Conservation (phyloP, 129 eudicot genomes). For the Smallanthus sonchifolius region DNA sequence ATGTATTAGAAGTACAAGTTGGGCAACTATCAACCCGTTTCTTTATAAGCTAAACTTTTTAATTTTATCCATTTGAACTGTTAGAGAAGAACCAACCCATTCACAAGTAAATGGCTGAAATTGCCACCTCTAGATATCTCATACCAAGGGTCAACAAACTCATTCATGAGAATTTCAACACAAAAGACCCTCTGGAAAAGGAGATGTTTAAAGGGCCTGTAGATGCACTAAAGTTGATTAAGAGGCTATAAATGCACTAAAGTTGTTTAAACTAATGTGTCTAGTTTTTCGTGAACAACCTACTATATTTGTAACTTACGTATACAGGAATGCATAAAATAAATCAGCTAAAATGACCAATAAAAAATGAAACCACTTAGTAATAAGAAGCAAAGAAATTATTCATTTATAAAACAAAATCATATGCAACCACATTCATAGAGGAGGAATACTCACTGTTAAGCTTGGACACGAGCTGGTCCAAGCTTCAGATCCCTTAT, state of each 20-base stretch:
- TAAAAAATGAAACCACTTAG: background rate
- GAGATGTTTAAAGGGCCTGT: background rate
- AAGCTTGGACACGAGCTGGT: slow-evolving; percentile 58
- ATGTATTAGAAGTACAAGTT: background rate
- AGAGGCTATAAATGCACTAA: background rate
- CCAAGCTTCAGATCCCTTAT: slow-evolving; percentile 91
- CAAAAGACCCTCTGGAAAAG: background rate
- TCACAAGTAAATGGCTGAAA: background rate
- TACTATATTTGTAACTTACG: background rate
- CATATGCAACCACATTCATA: background rate
- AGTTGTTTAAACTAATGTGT: background rate
- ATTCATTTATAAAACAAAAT: background rate
- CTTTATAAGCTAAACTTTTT: background rate
- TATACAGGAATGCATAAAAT: background rate
- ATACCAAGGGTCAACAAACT: background rate
- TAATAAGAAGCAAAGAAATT: background rate
- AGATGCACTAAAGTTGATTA: background rate
- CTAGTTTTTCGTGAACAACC: background rate
- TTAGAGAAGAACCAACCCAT: background rate
- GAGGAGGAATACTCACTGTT: slow-evolving; percentile 44
- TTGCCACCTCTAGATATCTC: background rate
- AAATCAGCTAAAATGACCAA: background rate
- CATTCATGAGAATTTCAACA: background rate
- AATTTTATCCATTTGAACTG: background rate
- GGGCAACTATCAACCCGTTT: background rate